Base-by-base conservation (phyloP, 306 rosid genomes). In the Pyrus pyrifolia region DNA sequence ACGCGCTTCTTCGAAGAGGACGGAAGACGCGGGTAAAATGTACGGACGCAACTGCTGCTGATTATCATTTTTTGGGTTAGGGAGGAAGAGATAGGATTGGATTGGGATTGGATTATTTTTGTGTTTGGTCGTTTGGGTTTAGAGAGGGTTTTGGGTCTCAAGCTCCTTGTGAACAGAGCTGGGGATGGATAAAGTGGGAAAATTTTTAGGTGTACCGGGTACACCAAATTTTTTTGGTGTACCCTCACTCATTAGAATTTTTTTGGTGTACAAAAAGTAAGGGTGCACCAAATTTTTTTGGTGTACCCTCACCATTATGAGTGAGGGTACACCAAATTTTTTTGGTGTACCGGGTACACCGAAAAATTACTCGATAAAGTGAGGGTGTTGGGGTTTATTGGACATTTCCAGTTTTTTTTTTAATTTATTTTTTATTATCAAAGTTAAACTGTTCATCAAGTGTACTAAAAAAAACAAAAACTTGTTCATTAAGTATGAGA, bases 11-110 rank as follows among this genome's bases (percentile, higher is more conserved):
- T 78, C 25, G 82, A 49, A 60, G 84, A 75, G 78, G 10, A 57
- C 6, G 80, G 85, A 44, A 86, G 74, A 49, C 85, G 85, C 51
- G 86, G 77, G 79, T 75, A 80, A 65, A 80, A 73, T 27, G 87
- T 66, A 40, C 91, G 93, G 66, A 73, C 88, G 69, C 22, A 13
- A 61, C 83, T 70, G 70, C 87, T 92, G 29, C 57, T 79, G 83
- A 79, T 68, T 3, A 90, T 76, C 87, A 88, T 82, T 52, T 55
- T 68, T 9, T 18, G 38, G 19, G 71, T 40, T 65, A 6, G 33
- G 45, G 11, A n/a, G 11, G 46, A 5, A 22, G 51, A 8, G 38
- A 30, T 19, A 14, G 27, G 55, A 4, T 8, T 30, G 38, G 67
- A 35, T 58, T 73, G 38, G 29, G 44, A 57, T 55, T 67, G 55